Conservation (phyloP, 768 basidiomycete genomes). For the Calocybe cyanea region DNA sequence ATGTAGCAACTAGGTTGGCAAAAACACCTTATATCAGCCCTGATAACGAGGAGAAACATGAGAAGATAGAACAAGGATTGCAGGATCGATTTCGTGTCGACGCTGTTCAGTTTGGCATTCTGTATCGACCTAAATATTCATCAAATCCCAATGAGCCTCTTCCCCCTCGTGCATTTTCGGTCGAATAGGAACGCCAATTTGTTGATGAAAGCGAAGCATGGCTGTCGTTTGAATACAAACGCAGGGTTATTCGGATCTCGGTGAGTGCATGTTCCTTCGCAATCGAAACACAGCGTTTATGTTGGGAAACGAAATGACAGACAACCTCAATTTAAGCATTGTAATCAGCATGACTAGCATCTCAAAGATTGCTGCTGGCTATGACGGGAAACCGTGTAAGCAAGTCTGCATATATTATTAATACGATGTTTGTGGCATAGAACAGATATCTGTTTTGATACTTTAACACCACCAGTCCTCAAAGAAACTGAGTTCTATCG, state of each 20-base stretch:
- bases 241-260: constrained; percentile 60
- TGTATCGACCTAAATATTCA: constrained; percentile 38
- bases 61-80: constrained; percentile 38
- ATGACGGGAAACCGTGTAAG: constrained; percentile 66
- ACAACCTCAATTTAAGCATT: constrained; percentile 46
- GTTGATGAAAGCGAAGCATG: constrained; percentile 42
- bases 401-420: constrained; percentile 11
- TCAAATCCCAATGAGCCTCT: constrained; percentile 22
- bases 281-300: constrained; percentile 2
- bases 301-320: constrained; percentile 56
- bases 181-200: constrained; percentile 64
- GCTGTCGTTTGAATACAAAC: constrained; percentile 63
- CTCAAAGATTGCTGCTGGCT: constrained; percentile 55
- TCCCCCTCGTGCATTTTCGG: constrained; percentile 53
- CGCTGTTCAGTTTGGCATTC: constrained; percentile 64
- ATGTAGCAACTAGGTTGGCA: constrained; percentile 32
- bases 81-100: constrained; percentile 51
- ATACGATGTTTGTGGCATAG: no score
- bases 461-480: constrained; percentile 59
- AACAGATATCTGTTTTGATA: constrained; percentile 66
- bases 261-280: constrained; percentile 43
- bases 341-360: constrained; percentile 57
- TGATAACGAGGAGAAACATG: constrained; percentile 46
- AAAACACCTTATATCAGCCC: constrained; percentile 58
- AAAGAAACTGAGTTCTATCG: constrained; percentile 60